Conservation (phyloP, 805 yeast genomes). For the Cyberlindnera veronae region DNA sequence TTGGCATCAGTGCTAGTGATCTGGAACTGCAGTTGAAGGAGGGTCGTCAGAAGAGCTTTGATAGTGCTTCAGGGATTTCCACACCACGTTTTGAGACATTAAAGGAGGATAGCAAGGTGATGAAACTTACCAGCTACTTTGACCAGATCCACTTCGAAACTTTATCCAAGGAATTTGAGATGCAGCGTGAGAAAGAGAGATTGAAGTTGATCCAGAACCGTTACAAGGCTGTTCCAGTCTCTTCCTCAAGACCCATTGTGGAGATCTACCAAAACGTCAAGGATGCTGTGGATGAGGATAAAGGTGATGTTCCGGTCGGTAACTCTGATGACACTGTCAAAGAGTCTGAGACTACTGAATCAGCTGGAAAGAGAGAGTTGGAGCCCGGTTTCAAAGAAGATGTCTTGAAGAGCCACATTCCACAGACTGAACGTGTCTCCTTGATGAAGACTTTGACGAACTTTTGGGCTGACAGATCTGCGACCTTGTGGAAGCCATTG, state of each 20-base stretch:
- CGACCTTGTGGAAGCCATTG: constrained; percentile 91
- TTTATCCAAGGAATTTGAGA: constrained; percentile 78
- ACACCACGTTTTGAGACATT: constrained; percentile 12
- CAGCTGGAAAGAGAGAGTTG: constrained; percentile 8
- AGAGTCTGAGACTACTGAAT: background rate
- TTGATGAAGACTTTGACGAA: constrained; percentile 78
- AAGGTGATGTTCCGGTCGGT: constrained; percentile 30
- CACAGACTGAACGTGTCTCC: constrained; percentile 66
- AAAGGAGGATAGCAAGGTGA: constrained; percentile 44
- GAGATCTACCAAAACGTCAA: constrained; percentile 85
- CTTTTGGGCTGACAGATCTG: constrained; percentile 97
- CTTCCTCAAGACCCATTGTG: constrained; percentile 79
- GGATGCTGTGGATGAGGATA: constrained; percentile 73
- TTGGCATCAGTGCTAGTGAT: constrained; percentile 27
- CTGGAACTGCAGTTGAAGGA: constrained; percentile 27
- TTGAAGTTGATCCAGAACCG: constrained; percentile 55
- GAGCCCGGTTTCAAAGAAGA: constrained; percentile 20
- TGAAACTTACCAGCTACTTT: constrained; percentile 61
- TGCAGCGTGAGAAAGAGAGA: constrained; percentile 79
- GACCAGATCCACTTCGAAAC: constrained; percentile 78
- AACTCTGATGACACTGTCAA: constrained; percentile 14
- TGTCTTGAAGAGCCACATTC: constrained; percentile 20
- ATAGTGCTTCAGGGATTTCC: constrained; percentile 5
- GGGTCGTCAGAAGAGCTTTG: constrained; percentile 25
- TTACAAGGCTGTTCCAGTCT: constrained; percentile 66